phyloP scores from a whole-genome alignment of 176 grass and related monocot genomes.

The Oryza meyeriana region DNA sequence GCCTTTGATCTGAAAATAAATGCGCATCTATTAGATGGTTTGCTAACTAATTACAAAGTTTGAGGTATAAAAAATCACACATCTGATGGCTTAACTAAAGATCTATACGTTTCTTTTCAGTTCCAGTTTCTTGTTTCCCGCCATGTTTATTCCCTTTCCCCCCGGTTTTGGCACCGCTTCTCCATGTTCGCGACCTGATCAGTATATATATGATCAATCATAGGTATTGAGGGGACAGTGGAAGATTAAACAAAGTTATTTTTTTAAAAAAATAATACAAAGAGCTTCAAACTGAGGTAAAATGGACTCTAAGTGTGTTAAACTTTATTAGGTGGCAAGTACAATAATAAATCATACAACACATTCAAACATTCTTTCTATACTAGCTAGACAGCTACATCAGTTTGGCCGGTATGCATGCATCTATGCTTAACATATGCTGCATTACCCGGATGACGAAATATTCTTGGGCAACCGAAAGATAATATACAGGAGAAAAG shows the following conservation, averaged over 20 bases:
- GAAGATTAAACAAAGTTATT: background rate
- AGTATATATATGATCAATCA: background rate
- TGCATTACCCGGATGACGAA: background rate
- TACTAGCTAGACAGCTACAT: background rate
- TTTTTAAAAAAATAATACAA: background rate
- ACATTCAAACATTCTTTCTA: background rate
- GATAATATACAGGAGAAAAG: conserved; percentile 23
- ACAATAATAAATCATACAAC: background rate
- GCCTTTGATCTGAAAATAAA: background rate
- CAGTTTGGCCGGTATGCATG: background rate
- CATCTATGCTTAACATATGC: conserved; percentile 23
- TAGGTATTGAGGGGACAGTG: background rate
- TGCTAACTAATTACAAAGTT: background rate
- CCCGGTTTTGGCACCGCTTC: background rate
- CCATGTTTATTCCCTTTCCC: background rate
- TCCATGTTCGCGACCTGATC: background rate
- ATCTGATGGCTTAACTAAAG: background rate
- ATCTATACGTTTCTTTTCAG: background rate
- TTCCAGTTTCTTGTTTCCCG: background rate
- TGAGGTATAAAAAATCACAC: background rate
- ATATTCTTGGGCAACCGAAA: conserved; percentile 42
- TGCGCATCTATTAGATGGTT: background rate
- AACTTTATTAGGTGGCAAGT: conserved; percentile 19
- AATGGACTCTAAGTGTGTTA: background rate
- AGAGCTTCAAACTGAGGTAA: background rate